Conservation (phyloP, 2,329 filamentous ascomycete species). For the Cercospora berteroae region DNA sequence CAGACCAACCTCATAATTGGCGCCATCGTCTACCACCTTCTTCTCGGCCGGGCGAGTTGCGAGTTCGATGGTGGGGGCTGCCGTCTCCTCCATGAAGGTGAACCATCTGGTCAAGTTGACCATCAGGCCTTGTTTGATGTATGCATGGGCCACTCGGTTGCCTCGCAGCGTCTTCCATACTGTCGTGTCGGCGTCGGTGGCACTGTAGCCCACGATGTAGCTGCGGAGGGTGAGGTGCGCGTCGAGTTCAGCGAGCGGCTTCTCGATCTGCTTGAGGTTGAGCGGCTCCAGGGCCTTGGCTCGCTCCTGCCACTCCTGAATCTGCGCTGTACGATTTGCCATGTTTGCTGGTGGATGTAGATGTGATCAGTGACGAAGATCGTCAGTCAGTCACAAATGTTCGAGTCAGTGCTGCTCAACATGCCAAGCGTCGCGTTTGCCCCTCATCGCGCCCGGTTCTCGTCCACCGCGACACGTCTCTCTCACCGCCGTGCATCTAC, state of each 20-base stretch:
- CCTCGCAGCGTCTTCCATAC: constrained; percentile 80
- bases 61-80: constrained; percentile 65
- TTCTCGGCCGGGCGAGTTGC: constrained; percentile 48
- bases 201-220: constrained; percentile 76
- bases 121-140: constrained; percentile 74
- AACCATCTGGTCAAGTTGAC: constrained; percentile 84
- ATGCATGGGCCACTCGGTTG: constrained; percentile 80
- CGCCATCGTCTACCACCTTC: constrained; percentile 64
- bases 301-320: constrained; percentile 58
- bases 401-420: neutral
- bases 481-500: neutral
- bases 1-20: constrained; percentile 84
- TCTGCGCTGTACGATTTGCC: constrained; percentile 24
- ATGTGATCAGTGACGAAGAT: neutral
- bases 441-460: neutral
- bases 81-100: constrained; percentile 74
- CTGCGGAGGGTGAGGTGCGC: constrained; percentile 83
- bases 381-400: neutral
- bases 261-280: constrained; percentile 82
- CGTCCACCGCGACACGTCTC: neutral
- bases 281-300: constrained; percentile 53
- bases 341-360: neutral
- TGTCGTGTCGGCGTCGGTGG: constrained; percentile 74
- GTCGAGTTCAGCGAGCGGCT: constrained; percentile 71
- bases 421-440: neutral